Evolutionary conservation across 2,329 filamentous ascomycete genomes (phyloP), one percentile per base, ranked within the genome.

Genomic region (Pseudopyrenochaeta lycopersici): DNA sequence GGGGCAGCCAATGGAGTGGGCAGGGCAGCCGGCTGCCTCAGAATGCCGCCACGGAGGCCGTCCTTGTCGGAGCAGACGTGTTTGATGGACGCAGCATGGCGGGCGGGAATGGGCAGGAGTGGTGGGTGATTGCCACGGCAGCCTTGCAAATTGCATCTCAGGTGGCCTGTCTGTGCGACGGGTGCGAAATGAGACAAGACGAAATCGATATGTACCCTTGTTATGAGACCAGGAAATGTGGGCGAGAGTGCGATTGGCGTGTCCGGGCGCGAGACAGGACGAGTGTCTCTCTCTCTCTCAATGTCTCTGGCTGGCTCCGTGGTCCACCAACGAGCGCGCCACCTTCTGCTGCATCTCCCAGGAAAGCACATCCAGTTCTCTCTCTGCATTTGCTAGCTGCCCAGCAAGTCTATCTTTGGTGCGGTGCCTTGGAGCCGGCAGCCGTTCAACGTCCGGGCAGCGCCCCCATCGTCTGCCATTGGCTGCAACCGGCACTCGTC

Each of bases 61-160:
- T 42, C 14, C 23, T 14, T 18, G 51, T 41, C 46, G 45, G 51
- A 56, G 54, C 42, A 29, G 12, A 7, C n/a, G 33, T 55, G 62
- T 58, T 60, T 62, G 60, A 65, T 32, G 60, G 51, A 56, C 46
- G 49, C 39, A 48, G 54, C 59, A 54, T 55, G 52, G 52, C 45
- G 48, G 50, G 44, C 18, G 46, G 53, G 48, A 46, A 39, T 20
- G 39, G 48, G 29, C 20, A 44, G 12, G n/a, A 38, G 17, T 4
- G 18, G 41, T 46, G 48, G n/a, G 56, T 46, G 58, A 50, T 54
- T 52, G 52, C 45, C 44, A 29, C 9, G 51, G 44, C 7, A 15
- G 31, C 17, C 38, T 46, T 45, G 54, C 45, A 50, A 43, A 50
- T 38, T 47, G 48, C 50, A 56, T 48, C 49, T 46, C 32, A 50